A percentile compares a stretch with the other conserved stretches of the same genome.
Conservation (phyloP, 768 basidiomycete species). For the Tricholoma terreum region DNA sequence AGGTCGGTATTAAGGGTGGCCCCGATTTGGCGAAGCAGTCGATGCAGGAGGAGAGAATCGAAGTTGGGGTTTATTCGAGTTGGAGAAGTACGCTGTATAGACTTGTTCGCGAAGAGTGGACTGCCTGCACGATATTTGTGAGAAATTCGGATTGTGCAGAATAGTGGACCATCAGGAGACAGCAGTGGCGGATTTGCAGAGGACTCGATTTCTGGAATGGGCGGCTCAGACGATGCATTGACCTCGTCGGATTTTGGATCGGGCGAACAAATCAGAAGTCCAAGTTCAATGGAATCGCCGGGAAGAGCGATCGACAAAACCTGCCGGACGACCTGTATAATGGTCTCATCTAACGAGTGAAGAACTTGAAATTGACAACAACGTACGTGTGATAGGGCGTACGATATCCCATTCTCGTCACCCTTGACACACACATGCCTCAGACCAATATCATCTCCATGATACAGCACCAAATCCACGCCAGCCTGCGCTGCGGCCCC, state of each 20-base stretch:
- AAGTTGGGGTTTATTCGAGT: slow-evolving; percentile 42
- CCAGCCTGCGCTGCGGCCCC: slow-evolving; percentile 78
- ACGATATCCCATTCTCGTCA: slow-evolving; percentile 81
- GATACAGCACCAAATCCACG: slow-evolving; percentile 90
- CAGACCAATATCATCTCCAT: slow-evolving; percentile 77
- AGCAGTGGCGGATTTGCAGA: slow-evolving; percentile 18
- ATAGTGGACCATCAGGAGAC: slow-evolving; percentile 34
- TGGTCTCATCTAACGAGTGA: slow-evolving; percentile 13
- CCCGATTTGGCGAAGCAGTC: slow-evolving; percentile 57
- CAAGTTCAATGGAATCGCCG: slow-evolving; percentile 85
- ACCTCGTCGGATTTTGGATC: slow-evolving; percentile 5
- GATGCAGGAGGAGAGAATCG: slow-evolving; percentile 52
- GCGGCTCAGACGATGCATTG: slow-evolving; percentile 8
- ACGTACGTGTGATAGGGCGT: slow-evolving; percentile 82
- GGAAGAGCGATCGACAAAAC: slow-evolving; percentile 61
- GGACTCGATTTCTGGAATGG: slow-evolving; percentile 17
- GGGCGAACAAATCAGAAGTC: slow-evolving; percentile 52
- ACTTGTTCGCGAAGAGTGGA: slow-evolving; percentile 17
- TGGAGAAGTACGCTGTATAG: slow-evolving; percentile 22
- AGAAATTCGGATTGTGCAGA: slow-evolving; percentile 45
- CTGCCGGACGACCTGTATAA: slow-evolving; percentile 75
- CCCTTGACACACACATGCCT: slow-evolving; percentile 84
- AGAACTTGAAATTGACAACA: slow-evolving; percentile 3
- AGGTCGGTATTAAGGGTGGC: slow-evolving; percentile 46
- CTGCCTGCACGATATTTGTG: slow-evolving; percentile 38